Evolutionary conservation across 345 rosid genomes (phyloP), one percentile per base, ranked within the genome.

Genomic region (Eutrema japonicum): DNA sequence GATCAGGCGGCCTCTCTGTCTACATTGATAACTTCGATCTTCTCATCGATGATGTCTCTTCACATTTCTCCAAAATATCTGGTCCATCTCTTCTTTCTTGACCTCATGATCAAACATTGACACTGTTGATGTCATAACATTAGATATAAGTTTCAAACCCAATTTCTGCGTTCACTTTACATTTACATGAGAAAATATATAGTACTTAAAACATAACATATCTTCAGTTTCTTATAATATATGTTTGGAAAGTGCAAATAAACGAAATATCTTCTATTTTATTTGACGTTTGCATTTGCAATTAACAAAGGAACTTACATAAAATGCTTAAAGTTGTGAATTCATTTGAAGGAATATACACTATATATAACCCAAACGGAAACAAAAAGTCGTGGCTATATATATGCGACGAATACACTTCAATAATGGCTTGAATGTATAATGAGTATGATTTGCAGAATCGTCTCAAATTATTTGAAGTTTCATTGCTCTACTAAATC

Each of bases 1-100:
- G 88, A 75, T 95, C 99, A 36, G 70, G 59, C 1, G 97, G 99
- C 9, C 60, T 87, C 64, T 47, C 68, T 12, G 89, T 75, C 42
- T 87, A 75, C 49, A 58, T 95, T n/a, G 62, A 82, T 7, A 74
- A 73, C 45, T 86, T 95, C 40, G 85, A 90, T 50, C 48, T 79
- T 54, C 57, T 92, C 12, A 78, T 90, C 37, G 79, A 92, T 13
- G 96, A 91, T 64, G 88, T 88, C 74, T 78, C 78, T 10, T 68
- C 70, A 4, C 86, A 85, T 79, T 94, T 82, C 70, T 74, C 74
- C 52, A 76, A 61, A 27, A 83, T 86, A 35, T 82, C 88, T 65
- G 93, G 99, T 89, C 22, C 33, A 8, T 58, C 58, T 62, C 41
- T 38, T 65, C 42, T 60, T 73, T 40, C 41, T 43, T 41, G 6